A percentile compares a stretch with the other conserved stretches of the same genome.
These are phyloP conservation scores for Acacia acuminata DNA, from an alignment of 306 rosid species.

Conservation along the genomic window DNA sequence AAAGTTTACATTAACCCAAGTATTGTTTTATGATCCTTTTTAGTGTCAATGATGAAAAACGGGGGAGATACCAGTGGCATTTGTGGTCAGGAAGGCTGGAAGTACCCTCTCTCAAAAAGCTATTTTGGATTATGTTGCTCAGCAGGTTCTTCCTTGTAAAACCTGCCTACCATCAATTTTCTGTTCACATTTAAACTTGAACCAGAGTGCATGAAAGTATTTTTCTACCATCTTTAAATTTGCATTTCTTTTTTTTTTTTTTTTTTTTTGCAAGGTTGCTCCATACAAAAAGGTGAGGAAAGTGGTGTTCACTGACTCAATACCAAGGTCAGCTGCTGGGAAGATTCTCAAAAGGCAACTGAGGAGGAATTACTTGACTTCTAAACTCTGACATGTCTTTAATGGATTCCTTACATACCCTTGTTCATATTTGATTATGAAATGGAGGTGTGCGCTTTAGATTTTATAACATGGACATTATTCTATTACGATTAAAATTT, in stretches of 20 bases:
- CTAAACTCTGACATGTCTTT: constrained; percentile 48
- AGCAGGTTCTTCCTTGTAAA: constrained; percentile 46
- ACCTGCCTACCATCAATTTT: constrained; percentile 26
- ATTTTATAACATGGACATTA: neutral
- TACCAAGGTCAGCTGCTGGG: constrained; percentile 86
- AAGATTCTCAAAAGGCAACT: constrained; percentile 78
- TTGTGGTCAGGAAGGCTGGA: constrained; percentile 68
- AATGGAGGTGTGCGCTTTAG: too few species aligned
- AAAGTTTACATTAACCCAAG: neutral
- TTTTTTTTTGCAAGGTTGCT: constrained; percentile 57
- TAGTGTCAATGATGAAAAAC: constrained; percentile 58
- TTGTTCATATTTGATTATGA: neutral
- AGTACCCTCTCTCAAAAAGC: constrained; percentile 49
- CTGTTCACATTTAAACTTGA: constrained; percentile 26
- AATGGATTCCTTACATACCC: neutral
- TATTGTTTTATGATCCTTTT: constrained; percentile 28
- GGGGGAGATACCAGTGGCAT: constrained; percentile 88
- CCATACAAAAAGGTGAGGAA: constrained; percentile 78
- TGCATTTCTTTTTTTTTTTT: neutral
- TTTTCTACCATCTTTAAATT: constrained; percentile 12
- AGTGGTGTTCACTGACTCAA: constrained; percentile 62
- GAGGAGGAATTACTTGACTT: constrained; percentile 32
- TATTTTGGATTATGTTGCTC: constrained; percentile 64
- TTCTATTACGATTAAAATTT: neutral
- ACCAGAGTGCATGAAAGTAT: constrained; percentile 6